A percentile compares a stretch with the other conserved stretches of the same genome.
phyloP scores from a whole-genome alignment of 192 early-diverging fungal genomes.

The Coemansia sp. region DNA sequence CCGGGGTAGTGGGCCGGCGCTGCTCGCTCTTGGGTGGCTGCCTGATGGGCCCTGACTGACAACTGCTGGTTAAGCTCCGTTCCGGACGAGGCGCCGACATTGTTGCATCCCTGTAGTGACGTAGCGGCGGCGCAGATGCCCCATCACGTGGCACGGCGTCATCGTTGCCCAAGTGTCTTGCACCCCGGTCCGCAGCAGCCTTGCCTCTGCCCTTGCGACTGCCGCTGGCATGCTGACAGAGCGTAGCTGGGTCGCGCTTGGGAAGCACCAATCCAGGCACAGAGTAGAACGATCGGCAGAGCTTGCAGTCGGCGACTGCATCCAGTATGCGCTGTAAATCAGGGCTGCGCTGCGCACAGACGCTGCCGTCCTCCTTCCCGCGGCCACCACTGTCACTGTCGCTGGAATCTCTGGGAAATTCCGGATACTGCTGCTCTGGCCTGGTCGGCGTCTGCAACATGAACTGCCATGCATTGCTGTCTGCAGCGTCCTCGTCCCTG shows the following conservation, averaged over 20 bases:
- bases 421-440: neutral
- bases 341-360: slow-evolving; percentile 3
- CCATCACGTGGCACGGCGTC: neutral
- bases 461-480: slow-evolving; percentile 5
- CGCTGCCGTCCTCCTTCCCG: neutral
- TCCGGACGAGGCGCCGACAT: slow-evolving; percentile 2
- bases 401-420: slow-evolving; percentile 2
- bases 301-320: slow-evolving; percentile 34
- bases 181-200: neutral
- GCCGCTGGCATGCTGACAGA: slow-evolving; percentile 31
- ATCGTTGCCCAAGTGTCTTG: neutral
- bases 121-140: neutral
- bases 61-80: neutral
- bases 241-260: slow-evolving; percentile 22
- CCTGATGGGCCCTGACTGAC: neutral
- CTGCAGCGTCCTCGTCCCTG: neutral
- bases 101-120: neutral
- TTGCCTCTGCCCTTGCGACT: slow-evolving; percentile 15
- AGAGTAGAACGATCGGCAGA: slow-evolving; percentile 40
- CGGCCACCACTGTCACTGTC: neutral
- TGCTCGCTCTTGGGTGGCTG: slow-evolving; percentile 26
- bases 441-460: slow-evolving; percentile 13
- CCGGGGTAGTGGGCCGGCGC: slow-evolving; percentile 34
- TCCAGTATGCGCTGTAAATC: slow-evolving; percentile 28
- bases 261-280: slow-evolving; percentile 45